phyloP scores from a whole-genome alignment of 163 green algal genomes.

The Dunaliella salina region DNA sequence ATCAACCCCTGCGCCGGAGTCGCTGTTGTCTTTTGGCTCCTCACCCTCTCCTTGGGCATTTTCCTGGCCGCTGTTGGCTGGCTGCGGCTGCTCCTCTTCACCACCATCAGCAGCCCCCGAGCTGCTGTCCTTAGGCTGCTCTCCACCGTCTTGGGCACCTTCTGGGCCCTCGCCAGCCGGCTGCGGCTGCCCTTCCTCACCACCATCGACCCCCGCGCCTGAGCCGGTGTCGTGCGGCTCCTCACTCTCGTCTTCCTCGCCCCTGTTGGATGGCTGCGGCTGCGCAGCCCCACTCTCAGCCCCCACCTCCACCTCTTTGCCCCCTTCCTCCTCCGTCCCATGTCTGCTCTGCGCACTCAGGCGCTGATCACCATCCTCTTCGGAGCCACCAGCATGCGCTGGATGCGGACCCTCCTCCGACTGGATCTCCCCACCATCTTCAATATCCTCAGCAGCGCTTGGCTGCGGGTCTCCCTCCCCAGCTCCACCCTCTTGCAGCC shows the following conservation, averaged over 20 bases:
- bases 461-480: not conserved
- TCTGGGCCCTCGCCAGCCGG: not conserved
- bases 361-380: no score
- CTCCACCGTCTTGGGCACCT: not conserved
- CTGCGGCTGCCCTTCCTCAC: not conserved
- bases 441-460: not conserved
- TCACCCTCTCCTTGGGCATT: not conserved
- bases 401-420: not conserved
- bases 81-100: not conserved
- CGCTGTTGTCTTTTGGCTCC: not conserved
- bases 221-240: not conserved
- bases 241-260: not conserved
- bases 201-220: not conserved
- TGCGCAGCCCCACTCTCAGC: not conserved
- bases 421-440: not conserved
- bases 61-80: not conserved
- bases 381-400: no score
- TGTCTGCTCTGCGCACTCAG: no score
- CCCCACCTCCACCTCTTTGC: no score
- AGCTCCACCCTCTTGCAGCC: not conserved
- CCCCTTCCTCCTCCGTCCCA: no score
- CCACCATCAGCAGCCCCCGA: not conserved
- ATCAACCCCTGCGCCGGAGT: not conserved
- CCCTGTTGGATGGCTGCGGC: not conserved
- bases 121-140: not conserved